Conservation (phyloP, 2,329 filamentous ascomycete species). For the Endocalyx cinctus region DNA sequence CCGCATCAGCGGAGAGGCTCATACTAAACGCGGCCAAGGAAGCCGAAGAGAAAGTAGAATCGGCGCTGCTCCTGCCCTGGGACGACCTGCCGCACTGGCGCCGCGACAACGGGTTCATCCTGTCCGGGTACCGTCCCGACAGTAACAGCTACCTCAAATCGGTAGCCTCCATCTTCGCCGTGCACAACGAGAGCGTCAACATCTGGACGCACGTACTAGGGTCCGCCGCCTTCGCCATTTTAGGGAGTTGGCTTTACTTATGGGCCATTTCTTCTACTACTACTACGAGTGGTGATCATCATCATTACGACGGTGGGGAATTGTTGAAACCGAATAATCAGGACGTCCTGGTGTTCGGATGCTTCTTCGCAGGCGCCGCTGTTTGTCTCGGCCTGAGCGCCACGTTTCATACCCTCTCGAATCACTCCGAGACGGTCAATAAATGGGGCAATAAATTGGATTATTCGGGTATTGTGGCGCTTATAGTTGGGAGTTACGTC, state of each 20-base stretch:
- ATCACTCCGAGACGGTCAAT: constrained; percentile 75
- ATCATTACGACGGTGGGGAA: too few species aligned
- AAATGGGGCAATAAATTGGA: constrained; percentile 89
- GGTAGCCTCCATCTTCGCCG: constrained; percentile 35
- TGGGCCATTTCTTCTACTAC: too few species aligned
- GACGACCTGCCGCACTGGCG: constrained; percentile 56
- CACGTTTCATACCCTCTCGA: constrained; percentile 77
- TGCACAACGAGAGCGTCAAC: constrained; percentile 61
- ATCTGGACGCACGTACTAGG: constrained; percentile 64
- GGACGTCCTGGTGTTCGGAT: constrained; percentile 69
- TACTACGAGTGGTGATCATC: too few species aligned
- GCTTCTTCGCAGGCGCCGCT: constrained; percentile 73
- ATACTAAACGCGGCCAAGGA: constrained; percentile 7
- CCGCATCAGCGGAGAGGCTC: background rate
- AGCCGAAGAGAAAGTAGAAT: constrained; percentile 36
- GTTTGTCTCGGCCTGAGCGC: constrained; percentile 76
- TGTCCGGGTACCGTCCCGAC: constrained; percentile 47
- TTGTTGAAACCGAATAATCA: constrained; percentile 24
- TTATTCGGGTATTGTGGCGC: constrained; percentile 85
- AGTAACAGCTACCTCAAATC: constrained; percentile 46
- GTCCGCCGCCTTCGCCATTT: constrained; percentile 51
- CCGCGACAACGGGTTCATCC: constrained; percentile 55
- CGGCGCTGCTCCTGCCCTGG: constrained; percentile 46
- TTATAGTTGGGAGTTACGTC: constrained; percentile 90
- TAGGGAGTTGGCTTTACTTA: constrained; percentile 52